Percentiles rank a stretch among this genome's conserved stretches.
Evolutionary conservation across 108 stramenopile species (phyloP).

Genomic region (Nannochloropsis oceanica): DNA sequence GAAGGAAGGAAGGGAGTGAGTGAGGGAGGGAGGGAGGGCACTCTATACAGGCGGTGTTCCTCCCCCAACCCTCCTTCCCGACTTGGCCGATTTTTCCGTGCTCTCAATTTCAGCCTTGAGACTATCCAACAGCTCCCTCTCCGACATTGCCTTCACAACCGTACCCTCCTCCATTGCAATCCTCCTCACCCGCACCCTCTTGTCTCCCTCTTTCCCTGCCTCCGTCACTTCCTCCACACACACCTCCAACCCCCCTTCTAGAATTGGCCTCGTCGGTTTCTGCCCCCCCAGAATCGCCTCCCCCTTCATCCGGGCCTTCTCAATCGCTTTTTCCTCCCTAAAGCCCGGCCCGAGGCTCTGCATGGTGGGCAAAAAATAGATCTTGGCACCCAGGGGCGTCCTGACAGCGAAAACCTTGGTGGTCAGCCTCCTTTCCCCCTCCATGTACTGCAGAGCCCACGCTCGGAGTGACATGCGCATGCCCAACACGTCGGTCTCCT

Average conservation of each 20-base stretch:
- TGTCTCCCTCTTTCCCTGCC: background rate
- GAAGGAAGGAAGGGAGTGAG: too few species aligned
- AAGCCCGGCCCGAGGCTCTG: background rate
- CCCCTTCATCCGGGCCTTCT: background rate
- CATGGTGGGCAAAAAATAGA: background rate
- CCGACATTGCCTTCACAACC: background rate
- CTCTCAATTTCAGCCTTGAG: background rate
- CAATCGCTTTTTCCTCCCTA: background rate
- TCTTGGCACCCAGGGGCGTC: background rate
- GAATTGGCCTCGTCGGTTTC: background rate
- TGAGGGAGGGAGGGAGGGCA: too few species aligned
- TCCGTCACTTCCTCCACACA: background rate
- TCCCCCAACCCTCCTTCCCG: background rate
- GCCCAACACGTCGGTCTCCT: background rate
- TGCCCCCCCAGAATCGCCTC: background rate
- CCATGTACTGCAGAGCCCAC: background rate
- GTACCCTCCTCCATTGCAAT: background rate
- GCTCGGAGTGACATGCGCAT: background rate
- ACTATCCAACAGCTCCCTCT: background rate
- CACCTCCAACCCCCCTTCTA: background rate
- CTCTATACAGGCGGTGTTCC: background rate
- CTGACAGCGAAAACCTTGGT: background rate
- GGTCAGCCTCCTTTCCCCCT: background rate
- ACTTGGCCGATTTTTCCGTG: background rate
- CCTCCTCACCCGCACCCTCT: background rate